phyloP scores from a whole-genome alignment of 1,284 basidiomycete genomes.

The Lignosus rhinocerotis region DNA sequence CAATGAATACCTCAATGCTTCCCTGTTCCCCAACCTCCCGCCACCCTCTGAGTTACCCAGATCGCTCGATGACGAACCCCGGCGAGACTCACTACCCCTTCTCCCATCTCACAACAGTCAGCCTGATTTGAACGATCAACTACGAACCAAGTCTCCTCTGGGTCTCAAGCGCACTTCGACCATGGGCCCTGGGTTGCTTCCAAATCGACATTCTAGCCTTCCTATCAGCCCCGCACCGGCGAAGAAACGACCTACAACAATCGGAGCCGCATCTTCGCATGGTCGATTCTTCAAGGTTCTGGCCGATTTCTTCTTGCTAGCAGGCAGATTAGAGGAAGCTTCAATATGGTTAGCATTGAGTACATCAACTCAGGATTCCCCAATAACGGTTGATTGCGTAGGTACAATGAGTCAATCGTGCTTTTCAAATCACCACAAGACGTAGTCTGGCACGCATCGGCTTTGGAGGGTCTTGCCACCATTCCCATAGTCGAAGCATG shows the following conservation, averaged over 20 bases:
- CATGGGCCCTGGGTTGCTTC: constrained; percentile 36
- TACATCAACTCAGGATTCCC: neutral
- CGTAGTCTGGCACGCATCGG: constrained; percentile 83
- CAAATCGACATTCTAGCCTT: constrained; percentile 50
- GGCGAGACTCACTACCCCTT: constrained; percentile 43
- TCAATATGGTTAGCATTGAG: constrained; percentile 61
- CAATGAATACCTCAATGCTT: constrained; percentile 73
- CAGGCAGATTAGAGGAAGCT: constrained; percentile 81
- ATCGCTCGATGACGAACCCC: constrained; percentile 46
- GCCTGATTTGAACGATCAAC: constrained; percentile 51
- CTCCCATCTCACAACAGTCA: constrained; percentile 55
- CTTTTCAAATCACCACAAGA: constrained; percentile 75
- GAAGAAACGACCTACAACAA: constrained; percentile 62
- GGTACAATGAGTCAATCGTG: constrained; percentile 83
- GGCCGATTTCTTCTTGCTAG: constrained; percentile 85
- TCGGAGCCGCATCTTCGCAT: constrained; percentile 71
- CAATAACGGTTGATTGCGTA: constrained; percentile 31
- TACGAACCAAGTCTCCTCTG: constrained; percentile 39
- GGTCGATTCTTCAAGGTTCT: constrained; percentile 83
- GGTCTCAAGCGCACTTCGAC: constrained; percentile 55
- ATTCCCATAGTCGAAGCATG: constrained; percentile 81
- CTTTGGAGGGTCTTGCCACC: constrained; percentile 81
- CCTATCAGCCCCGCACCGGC: constrained; percentile 35
- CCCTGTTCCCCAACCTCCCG: constrained; percentile 61
- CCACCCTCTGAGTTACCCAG: constrained; percentile 58